Percentiles rank a stretch among this genome's conserved stretches.
phyloP scores from a whole-genome alignment of 2,329 filamentous ascomycete species.

The Botrytis deweyae region DNA sequence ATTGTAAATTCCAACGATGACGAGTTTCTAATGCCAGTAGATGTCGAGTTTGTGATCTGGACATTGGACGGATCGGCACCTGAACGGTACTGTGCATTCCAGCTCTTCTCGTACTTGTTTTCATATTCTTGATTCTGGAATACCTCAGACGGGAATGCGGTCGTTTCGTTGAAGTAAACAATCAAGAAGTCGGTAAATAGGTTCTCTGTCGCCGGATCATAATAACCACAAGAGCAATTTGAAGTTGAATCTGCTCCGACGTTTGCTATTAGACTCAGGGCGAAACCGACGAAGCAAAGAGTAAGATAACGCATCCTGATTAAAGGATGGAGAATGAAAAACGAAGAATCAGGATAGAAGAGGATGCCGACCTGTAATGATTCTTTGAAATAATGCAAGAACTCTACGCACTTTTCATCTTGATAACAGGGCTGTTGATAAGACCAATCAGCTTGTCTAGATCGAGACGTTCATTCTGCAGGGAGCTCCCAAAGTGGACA shows the following conservation, averaged over 20 bases:
- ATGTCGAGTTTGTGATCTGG: conserved; percentile 9
- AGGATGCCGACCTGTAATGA: neutral
- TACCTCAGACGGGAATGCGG: conserved; percentile 34
- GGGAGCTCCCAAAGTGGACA: neutral
- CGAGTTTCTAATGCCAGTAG: neutral
- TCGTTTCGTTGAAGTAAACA: conserved; percentile 52
- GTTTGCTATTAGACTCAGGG: neutral
- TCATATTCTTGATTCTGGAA: conserved; percentile 45
- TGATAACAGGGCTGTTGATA: neutral
- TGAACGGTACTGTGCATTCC: conserved; percentile 46
- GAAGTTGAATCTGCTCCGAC: conserved; percentile 27
- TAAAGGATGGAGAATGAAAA: neutral
- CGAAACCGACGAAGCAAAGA: neutral
- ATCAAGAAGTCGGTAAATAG: conserved; percentile 50
- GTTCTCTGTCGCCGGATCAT: conserved; percentile 42
- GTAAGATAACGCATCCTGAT: neutral
- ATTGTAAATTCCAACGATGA: conserved; percentile 17
- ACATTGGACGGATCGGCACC: conserved; percentile 43
- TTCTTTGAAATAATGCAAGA: conserved; percentile 3
- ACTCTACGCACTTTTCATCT: neutral
- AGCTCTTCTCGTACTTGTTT: conserved; percentile 48
- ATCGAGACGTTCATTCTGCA: neutral
- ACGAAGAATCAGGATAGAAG: neutral
- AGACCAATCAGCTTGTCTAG: neutral
- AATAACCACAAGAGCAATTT: conserved; percentile 48